Percentiles rank a stretch among this genome's conserved stretches.
These are phyloP conservation scores for Sclerotinia nivalis DNA, from an alignment of 2,329 filamentous ascomycete genomes.

Conservation along the genomic window DNA sequence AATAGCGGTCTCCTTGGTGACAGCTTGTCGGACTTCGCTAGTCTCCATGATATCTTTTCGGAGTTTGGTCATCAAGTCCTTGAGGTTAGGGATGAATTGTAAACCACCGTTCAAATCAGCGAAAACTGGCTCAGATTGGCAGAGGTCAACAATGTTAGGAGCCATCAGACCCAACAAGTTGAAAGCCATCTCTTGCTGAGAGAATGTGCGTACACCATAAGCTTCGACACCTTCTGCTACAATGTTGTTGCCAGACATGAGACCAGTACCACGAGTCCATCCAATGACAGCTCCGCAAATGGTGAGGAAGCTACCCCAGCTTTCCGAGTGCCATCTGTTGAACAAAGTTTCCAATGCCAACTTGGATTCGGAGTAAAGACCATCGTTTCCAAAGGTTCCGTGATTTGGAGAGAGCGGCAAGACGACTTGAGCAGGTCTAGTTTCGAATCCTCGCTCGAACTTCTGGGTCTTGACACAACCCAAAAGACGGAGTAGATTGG, in stretches of 20 bases:
- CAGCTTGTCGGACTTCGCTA: conserved; percentile 87
- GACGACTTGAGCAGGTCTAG: conserved; percentile 93
- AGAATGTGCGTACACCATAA: conserved; percentile 96
- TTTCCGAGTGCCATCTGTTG: conserved; percentile 97
- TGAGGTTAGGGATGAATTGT: conserved; percentile 95
- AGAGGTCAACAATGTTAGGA: conserved; percentile 88
- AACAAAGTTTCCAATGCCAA: conserved; percentile 95
- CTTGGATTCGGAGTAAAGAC: conserved; percentile 98
- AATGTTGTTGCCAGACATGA: conserved; percentile 98
- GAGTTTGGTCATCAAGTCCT: conserved; percentile 88
- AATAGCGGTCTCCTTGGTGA: conserved; percentile 91
- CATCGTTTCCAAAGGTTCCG: conserved; percentile 96
- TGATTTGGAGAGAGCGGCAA: conserved; percentile 96
- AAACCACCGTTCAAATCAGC: conserved; percentile 96
- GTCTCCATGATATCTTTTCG: conserved; percentile 95
- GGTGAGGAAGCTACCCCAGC: conserved; percentile 95
- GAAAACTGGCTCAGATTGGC: conserved; percentile 93
- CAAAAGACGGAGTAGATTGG: conserved; percentile 88
- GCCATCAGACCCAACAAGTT: conserved; percentile 96
- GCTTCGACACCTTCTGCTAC: conserved; percentile 96
- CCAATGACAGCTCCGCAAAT: conserved; percentile 98
- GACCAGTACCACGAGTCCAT: conserved; percentile 96
- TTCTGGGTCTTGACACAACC: conserved; percentile 92
- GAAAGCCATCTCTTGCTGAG: conserved; percentile 99
- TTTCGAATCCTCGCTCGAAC: conserved; percentile 83